Evolutionary conservation across 106 monocot genomes (phyloP).

Genomic region (Platanthera guangdongensis): DNA sequence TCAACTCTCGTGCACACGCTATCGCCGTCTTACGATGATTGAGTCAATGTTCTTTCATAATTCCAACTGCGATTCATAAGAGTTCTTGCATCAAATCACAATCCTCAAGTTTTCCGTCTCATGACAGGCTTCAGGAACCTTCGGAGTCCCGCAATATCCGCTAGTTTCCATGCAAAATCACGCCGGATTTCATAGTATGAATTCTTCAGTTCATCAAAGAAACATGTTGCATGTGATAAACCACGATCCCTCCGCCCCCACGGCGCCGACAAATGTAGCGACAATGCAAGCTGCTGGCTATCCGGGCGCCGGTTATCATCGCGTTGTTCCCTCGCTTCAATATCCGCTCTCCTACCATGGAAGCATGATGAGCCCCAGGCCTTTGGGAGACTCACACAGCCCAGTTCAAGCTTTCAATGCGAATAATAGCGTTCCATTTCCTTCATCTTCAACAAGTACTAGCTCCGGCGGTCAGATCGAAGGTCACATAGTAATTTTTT

Average conservation of each 20-base stretch:
- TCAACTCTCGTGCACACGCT: too few species aligned
- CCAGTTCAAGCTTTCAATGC: slow-evolving; percentile 19
- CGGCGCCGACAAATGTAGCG: slow-evolving; percentile 40
- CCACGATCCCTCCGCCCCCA: slow-evolving; percentile 29
- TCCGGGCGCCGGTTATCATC: slow-evolving; percentile 52
- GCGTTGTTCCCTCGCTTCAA: slow-evolving; percentile 59
- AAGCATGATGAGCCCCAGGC: slow-evolving; percentile 33
- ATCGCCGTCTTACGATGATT: too few species aligned
- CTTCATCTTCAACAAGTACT: slow-evolving; percentile 23
- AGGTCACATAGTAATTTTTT: slow-evolving; percentile 36
- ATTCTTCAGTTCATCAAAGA: slow-evolving; percentile 47
- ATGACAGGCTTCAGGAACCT: slow-evolving; percentile 57
- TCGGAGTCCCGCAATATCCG: slow-evolving; percentile 83
- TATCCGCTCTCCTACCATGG: slow-evolving; percentile 56
- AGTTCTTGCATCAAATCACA: slow-evolving; percentile 6
- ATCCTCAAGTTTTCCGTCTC: slow-evolving; percentile 1
- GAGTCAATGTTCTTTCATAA: too few species aligned
- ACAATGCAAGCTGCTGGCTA: slow-evolving; percentile 59
- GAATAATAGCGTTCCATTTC: slow-evolving; percentile 20
- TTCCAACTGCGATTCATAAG: too few species aligned
- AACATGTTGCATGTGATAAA: slow-evolving; percentile 40
- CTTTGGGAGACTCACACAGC: slow-evolving; percentile 41
- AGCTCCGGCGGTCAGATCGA: slow-evolving; percentile 63
- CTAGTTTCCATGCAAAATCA: slow-evolving; percentile 75
- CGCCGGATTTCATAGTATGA: slow-evolving; percentile 46